These are phyloP conservation scores for Nicotiana knightiana DNA, from an alignment of 257 asterid genomes.

Conservation along the genomic window DNA sequence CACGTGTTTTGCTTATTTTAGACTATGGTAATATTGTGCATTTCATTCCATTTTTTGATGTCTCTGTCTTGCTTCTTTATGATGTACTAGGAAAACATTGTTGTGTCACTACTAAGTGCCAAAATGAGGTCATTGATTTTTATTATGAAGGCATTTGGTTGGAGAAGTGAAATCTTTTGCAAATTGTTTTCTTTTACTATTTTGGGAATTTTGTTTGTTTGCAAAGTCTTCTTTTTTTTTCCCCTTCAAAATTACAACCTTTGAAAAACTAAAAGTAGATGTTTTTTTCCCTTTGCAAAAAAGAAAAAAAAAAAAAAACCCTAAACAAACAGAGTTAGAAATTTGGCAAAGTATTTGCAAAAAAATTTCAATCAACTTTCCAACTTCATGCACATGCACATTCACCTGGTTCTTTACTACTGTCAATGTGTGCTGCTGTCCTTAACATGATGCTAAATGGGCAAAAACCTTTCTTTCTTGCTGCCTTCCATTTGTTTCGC, in stretches of 20 bases:
- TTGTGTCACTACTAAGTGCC: background rate
- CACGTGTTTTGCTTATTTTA: background rate
- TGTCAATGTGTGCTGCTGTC: background rate
- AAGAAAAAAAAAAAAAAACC: too few species aligned
- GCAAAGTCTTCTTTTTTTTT: background rate
- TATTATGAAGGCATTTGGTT: background rate
- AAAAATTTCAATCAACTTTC: background rate
- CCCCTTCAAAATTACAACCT: too few species aligned
- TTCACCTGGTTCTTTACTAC: background rate
- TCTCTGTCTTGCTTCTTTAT: background rate
- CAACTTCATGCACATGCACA: background rate
- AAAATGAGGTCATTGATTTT: background rate
- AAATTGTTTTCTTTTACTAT: too few species aligned
- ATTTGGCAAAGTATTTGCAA: background rate
- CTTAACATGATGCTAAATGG: background rate
- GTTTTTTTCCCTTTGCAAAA: too few species aligned
- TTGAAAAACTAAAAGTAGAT: too few species aligned
- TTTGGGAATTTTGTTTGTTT: background rate
- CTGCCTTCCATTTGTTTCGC: background rate
- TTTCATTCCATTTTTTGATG: background rate
- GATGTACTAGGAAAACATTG: background rate
- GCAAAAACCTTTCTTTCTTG: background rate
- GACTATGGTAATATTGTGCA: background rate
- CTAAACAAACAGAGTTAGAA: background rate
- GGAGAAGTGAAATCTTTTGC: background rate